Conservation (phyloP, 192 early-diverging fungal genomes). For the Mortierella claussenii region DNA sequence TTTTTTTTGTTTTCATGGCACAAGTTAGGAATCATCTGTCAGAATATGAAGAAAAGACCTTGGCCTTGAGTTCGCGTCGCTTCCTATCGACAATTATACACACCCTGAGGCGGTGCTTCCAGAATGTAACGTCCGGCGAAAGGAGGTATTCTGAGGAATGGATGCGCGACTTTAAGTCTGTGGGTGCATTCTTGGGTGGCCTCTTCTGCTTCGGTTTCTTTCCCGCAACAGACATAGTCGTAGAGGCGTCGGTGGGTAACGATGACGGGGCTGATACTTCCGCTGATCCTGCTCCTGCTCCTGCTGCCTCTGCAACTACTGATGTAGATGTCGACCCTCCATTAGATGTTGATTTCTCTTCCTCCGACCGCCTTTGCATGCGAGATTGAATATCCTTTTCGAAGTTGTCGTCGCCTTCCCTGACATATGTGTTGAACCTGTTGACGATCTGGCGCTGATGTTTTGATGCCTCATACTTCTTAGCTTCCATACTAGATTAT, state of each 20-base stretch:
- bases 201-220: conserved; percentile 52
- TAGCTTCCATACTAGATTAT: conserved; percentile 69
- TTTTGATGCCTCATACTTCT: conserved; percentile 65
- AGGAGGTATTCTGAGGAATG: conserved; percentile 35
- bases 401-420: conserved; percentile 49
- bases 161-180: conserved; percentile 38
- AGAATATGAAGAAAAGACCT: no score
- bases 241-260: not conserved
- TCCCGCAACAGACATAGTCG: not conserved
- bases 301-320: not conserved
- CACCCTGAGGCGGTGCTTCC: conserved; percentile 52
- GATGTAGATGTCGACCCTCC: not conserved
- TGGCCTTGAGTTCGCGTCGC: no score
- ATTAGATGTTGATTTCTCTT: conserved; percentile 19
- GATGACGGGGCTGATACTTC: not conserved
- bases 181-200: conserved; percentile 34
- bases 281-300: not conserved
- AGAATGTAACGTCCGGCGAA: conserved; percentile 25
- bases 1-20: not conserved
- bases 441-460: conserved; percentile 74
- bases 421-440: conserved; percentile 69
- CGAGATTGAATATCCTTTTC: conserved; percentile 29
- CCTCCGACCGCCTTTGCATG: conserved; percentile 20
- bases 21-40: not conserved
- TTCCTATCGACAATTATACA: no score